phyloP scores from a whole-genome alignment of 2,329 filamentous ascomycete genomes.

The Botrytis galanthina region DNA sequence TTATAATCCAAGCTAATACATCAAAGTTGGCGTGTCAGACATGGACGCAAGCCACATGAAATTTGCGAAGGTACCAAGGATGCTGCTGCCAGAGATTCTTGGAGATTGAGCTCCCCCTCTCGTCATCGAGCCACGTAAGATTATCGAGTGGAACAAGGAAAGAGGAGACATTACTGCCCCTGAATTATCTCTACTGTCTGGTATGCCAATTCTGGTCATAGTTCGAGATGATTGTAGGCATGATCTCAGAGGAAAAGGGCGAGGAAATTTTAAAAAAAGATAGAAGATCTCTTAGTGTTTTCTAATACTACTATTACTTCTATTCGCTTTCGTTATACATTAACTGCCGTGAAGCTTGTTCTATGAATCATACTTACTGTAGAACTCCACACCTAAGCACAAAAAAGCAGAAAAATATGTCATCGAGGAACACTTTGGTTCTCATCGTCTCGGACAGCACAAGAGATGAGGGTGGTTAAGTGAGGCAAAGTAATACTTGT shows the following conservation, averaged over 20 bases:
- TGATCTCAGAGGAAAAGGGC: neutral
- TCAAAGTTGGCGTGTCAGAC: neutral
- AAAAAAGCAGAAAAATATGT: neutral
- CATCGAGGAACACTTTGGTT: neutral
- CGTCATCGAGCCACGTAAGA: neutral
- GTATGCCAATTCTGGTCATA: neutral
- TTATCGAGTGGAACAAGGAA: neutral
- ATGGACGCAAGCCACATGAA: neutral
- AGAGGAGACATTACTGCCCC: neutral
- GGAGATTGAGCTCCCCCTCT: neutral
- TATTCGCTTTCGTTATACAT: neutral
- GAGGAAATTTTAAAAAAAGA: neutral
- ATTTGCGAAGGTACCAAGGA: neutral
- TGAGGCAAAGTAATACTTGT: neutral
- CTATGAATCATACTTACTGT: neutral
- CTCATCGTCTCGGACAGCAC: fast-evolving
- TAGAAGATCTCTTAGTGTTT: neutral
- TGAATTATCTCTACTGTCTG: neutral
- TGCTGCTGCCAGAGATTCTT: neutral
- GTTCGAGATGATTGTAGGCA: neutral
- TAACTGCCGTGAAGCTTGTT: neutral
- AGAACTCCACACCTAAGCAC: neutral
- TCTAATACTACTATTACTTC: too few species aligned
- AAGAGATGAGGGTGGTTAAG: too few species aligned
- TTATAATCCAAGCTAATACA: neutral